A percentile compares a stretch with the other conserved stretches of the same genome.
Evolutionary conservation across 2,329 filamentous ascomycete species (phyloP).

Genomic region (Metarhizium robertsii): DNA sequence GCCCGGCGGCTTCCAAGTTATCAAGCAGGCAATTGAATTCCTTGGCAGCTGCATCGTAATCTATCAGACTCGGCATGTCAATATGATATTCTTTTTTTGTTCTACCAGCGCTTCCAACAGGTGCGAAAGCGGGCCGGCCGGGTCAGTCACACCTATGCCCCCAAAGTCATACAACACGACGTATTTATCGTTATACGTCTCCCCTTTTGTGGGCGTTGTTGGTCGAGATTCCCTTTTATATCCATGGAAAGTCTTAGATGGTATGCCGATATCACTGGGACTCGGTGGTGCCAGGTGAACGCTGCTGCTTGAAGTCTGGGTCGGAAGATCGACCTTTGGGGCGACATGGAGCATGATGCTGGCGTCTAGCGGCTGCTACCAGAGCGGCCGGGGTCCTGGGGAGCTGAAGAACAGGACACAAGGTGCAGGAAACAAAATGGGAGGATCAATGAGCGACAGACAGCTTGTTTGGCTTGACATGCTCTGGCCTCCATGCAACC

Average conservation of each 20-base stretch:
- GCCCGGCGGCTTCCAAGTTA: slow-evolving; percentile 51
- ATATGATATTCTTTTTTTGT: neutral
- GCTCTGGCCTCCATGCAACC: no score
- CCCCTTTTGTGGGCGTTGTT: neutral
- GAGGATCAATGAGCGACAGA: no score
- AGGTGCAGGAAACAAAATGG: no score
- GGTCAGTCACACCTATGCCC: slow-evolving; percentile 17
- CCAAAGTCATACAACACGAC: slow-evolving; percentile 29
- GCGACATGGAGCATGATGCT: no score
- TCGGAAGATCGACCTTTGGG: neutral
- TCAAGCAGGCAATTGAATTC: slow-evolving; percentile 39
- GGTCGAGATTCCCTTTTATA: neutral
- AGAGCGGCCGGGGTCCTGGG: neutral
- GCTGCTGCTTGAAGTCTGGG: neutral
- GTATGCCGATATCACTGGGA: neutral
- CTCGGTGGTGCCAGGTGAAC: neutral
- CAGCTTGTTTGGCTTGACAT: no score
- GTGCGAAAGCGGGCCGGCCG: no score
- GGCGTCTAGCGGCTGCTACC: neutral
- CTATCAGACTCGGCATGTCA: slow-evolving; percentile 11
- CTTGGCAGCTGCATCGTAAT: slow-evolving; percentile 22
- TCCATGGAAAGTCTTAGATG: neutral
- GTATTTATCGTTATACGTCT: slow-evolving; percentile 18
- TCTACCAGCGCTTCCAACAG: neutral
- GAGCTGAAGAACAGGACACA: neutral